Conservation (phyloP, 768 basidiomycete species). For the Phlegmacium glaucopus region DNA sequence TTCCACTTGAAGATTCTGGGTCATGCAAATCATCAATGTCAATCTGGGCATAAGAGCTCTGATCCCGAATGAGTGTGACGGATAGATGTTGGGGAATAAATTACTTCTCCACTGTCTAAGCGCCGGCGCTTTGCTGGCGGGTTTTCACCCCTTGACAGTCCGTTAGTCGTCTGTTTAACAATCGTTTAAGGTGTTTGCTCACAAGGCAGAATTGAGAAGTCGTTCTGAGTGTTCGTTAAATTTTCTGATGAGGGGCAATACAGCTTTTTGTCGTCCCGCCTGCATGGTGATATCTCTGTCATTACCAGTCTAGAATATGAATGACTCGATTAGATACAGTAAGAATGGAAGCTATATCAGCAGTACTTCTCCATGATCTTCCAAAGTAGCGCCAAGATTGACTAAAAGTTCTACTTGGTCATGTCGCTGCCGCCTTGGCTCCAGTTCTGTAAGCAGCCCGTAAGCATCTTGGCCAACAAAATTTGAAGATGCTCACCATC, state of each 20-base stretch:
- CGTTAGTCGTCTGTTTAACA: constrained; percentile 2
- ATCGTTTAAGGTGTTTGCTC: constrained; percentile 9
- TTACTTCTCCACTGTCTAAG: constrained; percentile 40
- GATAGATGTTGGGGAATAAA: not conserved
- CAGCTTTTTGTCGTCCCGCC: constrained; percentile 82
- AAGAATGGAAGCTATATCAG: not conserved
- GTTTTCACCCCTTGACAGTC: constrained; percentile 44
- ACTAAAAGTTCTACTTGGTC: constrained; percentile 75
- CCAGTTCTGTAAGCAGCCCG: constrained; percentile 49
- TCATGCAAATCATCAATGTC: constrained; percentile 85
- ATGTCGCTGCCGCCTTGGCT: constrained; percentile 68
- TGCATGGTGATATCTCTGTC: constrained; percentile 94
- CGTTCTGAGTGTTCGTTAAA: constrained; percentile 98
- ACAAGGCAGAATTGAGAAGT: constrained; percentile 79
- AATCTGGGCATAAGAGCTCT: constrained; percentile 52
- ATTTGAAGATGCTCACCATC: constrained; percentile 57
- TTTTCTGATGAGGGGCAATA: constrained; percentile 89
- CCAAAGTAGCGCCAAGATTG: constrained; percentile 82
- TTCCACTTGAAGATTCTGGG: constrained; percentile 58
- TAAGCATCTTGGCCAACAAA: constrained; percentile 1
- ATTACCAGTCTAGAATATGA: constrained; percentile 68
- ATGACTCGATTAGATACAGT: constrained; percentile 1
- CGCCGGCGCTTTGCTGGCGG: constrained; percentile 61
- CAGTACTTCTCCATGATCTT: constrained; percentile 85
- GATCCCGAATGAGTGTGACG: constrained; percentile 5